Conservation (phyloP, 2,329 filamentous ascomycete genomes). For the Magnaporthales sp. region DNA sequence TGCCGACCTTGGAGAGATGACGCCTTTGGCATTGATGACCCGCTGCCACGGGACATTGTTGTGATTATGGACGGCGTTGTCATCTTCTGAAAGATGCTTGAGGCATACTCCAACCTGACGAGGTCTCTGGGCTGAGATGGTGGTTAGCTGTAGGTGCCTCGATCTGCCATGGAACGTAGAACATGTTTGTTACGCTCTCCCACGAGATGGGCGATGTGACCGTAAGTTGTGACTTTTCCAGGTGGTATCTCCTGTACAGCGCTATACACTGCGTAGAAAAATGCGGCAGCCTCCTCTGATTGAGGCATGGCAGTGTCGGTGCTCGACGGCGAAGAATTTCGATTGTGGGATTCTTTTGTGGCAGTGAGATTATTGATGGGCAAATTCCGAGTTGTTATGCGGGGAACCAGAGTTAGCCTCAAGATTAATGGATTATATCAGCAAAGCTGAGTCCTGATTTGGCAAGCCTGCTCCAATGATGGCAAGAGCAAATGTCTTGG, state of each 20-base stretch:
- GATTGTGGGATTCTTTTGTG: background rate
- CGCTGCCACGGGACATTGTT: conserved; percentile 89
- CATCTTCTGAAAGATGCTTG: conserved; percentile 65
- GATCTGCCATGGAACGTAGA: background rate
- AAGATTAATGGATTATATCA: background rate
- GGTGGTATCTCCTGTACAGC: conserved; percentile 78
- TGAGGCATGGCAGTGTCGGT: conserved; percentile 47
- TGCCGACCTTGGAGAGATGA: conserved; percentile 70
- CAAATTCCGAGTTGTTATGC: background rate
- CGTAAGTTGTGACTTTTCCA: conserved; percentile 82
- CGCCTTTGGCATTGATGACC: conserved; percentile 79
- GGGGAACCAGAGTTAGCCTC: background rate
- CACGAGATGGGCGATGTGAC: conserved; percentile 65
- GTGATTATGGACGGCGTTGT: conserved; percentile 52
- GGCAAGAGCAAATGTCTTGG: no score
- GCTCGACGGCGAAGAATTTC: background rate
- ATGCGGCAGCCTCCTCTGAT: conserved; percentile 65
- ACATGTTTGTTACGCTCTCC: conserved; percentile 54
- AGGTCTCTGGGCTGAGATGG: conserved; percentile 53
- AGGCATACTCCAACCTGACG: conserved; percentile 86
- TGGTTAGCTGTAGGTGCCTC: background rate
- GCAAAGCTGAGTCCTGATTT: background rate
- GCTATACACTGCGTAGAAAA: conserved; percentile 69
- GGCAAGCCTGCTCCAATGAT: background rate
- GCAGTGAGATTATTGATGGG: background rate